A percentile compares a stretch with the other conserved stretches of the same genome.
phyloP scores from a whole-genome alignment of 352 stramenopile species.

The Aphanomyces cochlioides region DNA sequence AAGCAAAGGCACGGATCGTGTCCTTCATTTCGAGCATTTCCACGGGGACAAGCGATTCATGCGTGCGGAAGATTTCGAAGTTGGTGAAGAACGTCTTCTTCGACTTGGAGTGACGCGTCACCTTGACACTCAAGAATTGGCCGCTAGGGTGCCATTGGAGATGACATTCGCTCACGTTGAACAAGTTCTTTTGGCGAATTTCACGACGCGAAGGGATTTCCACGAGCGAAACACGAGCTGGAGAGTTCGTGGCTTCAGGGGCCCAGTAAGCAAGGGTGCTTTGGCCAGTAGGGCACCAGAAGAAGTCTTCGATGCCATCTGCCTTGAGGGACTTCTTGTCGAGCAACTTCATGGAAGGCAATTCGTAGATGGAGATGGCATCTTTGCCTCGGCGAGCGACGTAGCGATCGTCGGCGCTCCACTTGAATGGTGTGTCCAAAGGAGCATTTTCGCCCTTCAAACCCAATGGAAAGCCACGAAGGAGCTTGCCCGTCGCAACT shows the following conservation, averaged over 20 bases:
- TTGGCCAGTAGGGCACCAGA: constrained; percentile 95
- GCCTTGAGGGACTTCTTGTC: constrained; percentile 96
- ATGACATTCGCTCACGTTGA: constrained; percentile 94
- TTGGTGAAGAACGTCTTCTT: constrained; percentile 99
- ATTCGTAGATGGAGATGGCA: constrained; percentile 92
- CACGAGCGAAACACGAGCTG: constrained; percentile 95
- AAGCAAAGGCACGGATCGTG: constrained; percentile 93
- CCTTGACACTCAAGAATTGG: constrained; percentile 90
- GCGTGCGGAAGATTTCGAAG: constrained; percentile 97
- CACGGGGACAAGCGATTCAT: constrained; percentile 93
- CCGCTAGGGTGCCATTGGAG: constrained; percentile 97
- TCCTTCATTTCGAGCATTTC: constrained; percentile 98
- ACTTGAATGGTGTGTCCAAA: constrained; percentile 91
- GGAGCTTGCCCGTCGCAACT: constrained; percentile 85
- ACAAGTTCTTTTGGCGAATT: constrained; percentile 97
- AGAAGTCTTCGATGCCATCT: constrained; percentile 96
- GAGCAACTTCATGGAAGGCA: constrained; percentile 95
- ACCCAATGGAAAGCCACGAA: constrained; percentile 78
- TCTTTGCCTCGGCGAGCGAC: constrained; percentile 92
- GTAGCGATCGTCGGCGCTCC: constrained; percentile 94
- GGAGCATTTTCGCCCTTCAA: constrained; percentile 70
- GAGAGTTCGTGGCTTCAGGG: constrained; percentile 91
- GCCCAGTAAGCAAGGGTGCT: constrained; percentile 95
- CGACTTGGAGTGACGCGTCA: constrained; percentile 84
- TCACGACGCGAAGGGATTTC: constrained; percentile 93